Evolutionary conservation across 2,329 filamentous ascomycete genomes (phyloP), one percentile per base, ranked within the genome.

Genomic region (Monilinia laxa): DNA sequence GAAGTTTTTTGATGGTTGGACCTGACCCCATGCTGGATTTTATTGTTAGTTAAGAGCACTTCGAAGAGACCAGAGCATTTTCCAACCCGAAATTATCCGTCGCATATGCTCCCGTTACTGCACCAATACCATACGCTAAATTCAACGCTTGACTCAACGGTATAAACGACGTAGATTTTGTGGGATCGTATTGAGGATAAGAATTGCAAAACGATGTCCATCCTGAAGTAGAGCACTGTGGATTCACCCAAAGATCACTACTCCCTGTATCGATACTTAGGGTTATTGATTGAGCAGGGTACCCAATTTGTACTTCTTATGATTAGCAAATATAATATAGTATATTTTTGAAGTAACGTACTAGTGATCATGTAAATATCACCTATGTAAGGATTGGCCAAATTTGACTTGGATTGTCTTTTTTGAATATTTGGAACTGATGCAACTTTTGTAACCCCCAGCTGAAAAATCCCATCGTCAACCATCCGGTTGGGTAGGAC

Each of bases 201-300:
- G 5, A 28, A 23, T 14, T 10, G 20, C 64, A 66, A 53, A 66
- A 66, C 10, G 64, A 47, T 23, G 31, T 14, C 57, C 64, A 66
- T 54, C 64, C 57, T 31, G 64, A 66, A n/a, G 57, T 66, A 62
- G 57, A 62, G 38, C 64, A 66, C 31, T 47, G 42, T 20, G 57
- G 57, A 38, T 66, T 66, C 1, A 66, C 64, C 64, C 64, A 62
- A 14, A 66, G 18, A 54, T 66, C 64, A 62, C 64, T 62, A 23
- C 56, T 62, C 14, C 57, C 64, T 23, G 38, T 66, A 54, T 62
- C 64, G 28, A 66, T 23, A 63, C 49, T 55, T 2, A 66, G 57
- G 49, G 38, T 49, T 25, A 66, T n/a, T 7, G 58, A 40, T 18
- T 66, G 64, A 14, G 42, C 38, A 20, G 57, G 64, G 23, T 45